Evolutionary conservation across 2,329 filamentous ascomycete genomes (phyloP).

Genomic region (Pezicula radicicola): DNA sequence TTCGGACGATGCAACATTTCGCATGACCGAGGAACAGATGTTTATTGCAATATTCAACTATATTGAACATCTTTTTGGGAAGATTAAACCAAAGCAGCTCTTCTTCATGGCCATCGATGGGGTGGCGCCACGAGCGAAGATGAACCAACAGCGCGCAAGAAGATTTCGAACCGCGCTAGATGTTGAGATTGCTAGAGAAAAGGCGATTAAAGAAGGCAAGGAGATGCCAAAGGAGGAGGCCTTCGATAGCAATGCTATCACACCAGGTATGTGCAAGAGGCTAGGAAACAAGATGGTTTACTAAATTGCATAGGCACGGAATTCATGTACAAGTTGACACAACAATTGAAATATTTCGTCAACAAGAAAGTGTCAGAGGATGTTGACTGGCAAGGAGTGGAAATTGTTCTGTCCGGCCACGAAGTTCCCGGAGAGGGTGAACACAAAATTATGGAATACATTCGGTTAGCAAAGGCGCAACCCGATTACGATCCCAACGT

Average conservation of each 20-base stretch:
- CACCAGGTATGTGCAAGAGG: constrained; percentile 58
- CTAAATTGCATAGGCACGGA: constrained; percentile 58
- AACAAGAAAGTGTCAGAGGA: constrained; percentile 98
- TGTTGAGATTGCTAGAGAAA: constrained; percentile 83
- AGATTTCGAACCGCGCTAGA: constrained; percentile 94
- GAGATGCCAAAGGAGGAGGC: constrained; percentile 93
- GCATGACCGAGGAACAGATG: constrained; percentile 97
- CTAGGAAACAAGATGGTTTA: not conserved
- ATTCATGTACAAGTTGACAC: constrained; percentile 95
- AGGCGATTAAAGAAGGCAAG: constrained; percentile 83
- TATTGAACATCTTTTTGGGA: constrained; percentile 97
- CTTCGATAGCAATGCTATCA: constrained; percentile 99
- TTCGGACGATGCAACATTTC: constrained; percentile 85
- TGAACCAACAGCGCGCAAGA: constrained; percentile 97
- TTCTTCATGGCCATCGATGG: constrained; percentile 99
- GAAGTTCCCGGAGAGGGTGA: constrained; percentile 98
- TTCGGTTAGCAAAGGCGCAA: constrained; percentile 94
- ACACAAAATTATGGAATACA: constrained; percentile 99
- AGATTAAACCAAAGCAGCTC: constrained; percentile 96
- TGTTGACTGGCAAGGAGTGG: constrained; percentile 93
- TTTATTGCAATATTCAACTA: constrained; percentile 99
- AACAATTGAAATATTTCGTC: constrained; percentile 96
- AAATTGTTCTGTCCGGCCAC: constrained; percentile 93
- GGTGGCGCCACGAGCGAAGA: constrained; percentile 95
- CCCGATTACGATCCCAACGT: constrained; percentile 89